Evolutionary conservation across 2,329 filamentous ascomycete genomes (phyloP), one percentile per base, ranked within the genome.

Genomic region (Pseudopyricularia cyperi): DNA sequence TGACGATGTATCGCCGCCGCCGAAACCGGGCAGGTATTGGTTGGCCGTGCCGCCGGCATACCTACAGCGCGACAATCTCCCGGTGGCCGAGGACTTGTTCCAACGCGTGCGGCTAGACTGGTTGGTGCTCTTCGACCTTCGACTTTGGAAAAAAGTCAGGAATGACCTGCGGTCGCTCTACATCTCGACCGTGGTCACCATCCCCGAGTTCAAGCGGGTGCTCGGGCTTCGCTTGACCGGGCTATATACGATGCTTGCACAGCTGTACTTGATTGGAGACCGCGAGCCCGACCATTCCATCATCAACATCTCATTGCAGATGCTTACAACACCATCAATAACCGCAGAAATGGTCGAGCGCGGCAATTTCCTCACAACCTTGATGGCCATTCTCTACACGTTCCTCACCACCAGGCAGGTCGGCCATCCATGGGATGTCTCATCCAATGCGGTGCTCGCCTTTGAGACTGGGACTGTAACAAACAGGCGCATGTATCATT

Each of bases 211-310:
- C 76, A 98, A 98, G 70, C 83, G 91, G 19, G 82, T 98, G 9
- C 74, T 98, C 52, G 90, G 91, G 2, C 73, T 98, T 44, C 82
- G 93, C n/a, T 94, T 98, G 65, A 89, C 94, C 51, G 91, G 89
- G 1, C 75, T 98, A 3, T 98, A 98, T 68, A 97, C 93, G 2
- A 87, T 87, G 2, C 71, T 98, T 48, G 90, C 93, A 5, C 91
- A 98, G 64, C 73, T 98, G 3, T 98, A 97, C 65, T 78, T 98
- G 30, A 93, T 98, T 57, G 91, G 91, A 14, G 93, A 98, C 63
- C 79, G 93, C 57, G 93, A 98, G 65, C 93, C 93, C 2, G 93
- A 98, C 62, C 91, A 97, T 66, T 97, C 91, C 11, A 97, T 98
- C 63, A 95, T 98, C 73, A 96, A 96, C 63, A 79, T 98, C 35